Percentiles rank a stretch among this genome's conserved stretches.
Conservation (phyloP, 2,329 filamentous ascomycete species). For the Calonectria multiphialidica region DNA sequence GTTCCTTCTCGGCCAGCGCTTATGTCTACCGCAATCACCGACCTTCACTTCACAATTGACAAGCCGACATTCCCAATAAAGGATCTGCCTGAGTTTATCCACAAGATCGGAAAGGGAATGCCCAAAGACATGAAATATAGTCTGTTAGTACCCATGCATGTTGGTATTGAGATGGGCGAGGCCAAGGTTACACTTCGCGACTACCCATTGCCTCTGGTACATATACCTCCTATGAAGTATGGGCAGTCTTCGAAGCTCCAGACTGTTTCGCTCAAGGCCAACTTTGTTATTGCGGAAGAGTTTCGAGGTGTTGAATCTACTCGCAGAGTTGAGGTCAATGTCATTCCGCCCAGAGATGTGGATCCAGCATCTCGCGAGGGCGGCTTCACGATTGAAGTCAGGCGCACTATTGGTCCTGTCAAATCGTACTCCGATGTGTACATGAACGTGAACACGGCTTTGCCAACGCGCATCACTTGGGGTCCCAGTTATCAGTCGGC, state of each 20-base stretch:
- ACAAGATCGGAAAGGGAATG: slow-evolving; percentile 96
- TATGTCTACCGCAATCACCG: slow-evolving; percentile 83
- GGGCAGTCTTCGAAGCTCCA: slow-evolving; percentile 84
- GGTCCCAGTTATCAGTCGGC: slow-evolving; percentile 97
- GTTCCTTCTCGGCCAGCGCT: slow-evolving; percentile 88
- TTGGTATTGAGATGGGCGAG: slow-evolving; percentile 92
- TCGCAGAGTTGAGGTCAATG: slow-evolving; percentile 83
- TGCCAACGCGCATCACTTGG: slow-evolving; percentile 96
- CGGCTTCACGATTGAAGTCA: slow-evolving; percentile 86
- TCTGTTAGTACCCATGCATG: slow-evolving; percentile 88
- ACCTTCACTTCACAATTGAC: slow-evolving; percentile 87
- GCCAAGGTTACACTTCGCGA: slow-evolving; percentile 88
- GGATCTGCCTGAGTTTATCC: slow-evolving; percentile 85
- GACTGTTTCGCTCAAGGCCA: slow-evolving; percentile 86
- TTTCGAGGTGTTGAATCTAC: slow-evolving; percentile 85
- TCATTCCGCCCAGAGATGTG: slow-evolving; percentile 78
- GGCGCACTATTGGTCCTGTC: slow-evolving; percentile 91
- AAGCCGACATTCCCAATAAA: slow-evolving; percentile 91
- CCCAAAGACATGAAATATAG: slow-evolving; percentile 92
- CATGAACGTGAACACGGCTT: slow-evolving; percentile 91
- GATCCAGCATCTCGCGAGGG: slow-evolving; percentile 69
- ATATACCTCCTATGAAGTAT: slow-evolving; percentile 85
- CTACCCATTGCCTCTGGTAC: slow-evolving; percentile 91
- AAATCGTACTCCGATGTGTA: slow-evolving; percentile 96
- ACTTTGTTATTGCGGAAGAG: slow-evolving; percentile 97